Evolutionary conservation across 768 basidiomycete species (phyloP).

Genomic region (Suillus tomentosus): DNA sequence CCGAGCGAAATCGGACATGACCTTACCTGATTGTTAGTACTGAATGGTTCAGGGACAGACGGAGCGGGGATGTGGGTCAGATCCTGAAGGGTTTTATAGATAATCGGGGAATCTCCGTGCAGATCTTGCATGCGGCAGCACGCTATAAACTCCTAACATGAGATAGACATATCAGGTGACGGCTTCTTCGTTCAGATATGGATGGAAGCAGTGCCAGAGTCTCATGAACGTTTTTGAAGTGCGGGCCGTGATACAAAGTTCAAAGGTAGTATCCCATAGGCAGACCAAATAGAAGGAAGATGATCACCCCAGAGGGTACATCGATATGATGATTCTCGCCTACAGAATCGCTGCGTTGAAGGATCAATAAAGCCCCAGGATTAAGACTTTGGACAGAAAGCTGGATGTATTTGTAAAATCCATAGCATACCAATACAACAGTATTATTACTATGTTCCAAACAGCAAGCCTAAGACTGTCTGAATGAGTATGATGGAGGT

Average conservation of each 20-base stretch:
- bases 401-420: neutral
- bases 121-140: neutral
- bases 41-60: neutral
- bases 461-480: neutral
- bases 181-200: neutral
- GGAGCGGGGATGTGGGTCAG: neutral
- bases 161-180: neutral
- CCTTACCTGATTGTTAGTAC: neutral
- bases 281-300: neutral
- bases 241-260: neutral
- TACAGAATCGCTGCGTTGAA: neutral
- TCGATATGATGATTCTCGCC: neutral
- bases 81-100: neutral
- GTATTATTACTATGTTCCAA: neutral
- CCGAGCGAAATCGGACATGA: neutral
- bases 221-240: neutral
- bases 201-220: neutral
- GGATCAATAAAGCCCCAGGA: neutral
- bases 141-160: neutral
- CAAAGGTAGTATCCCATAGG: neutral
- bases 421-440: neutral
- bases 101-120: conserved; percentile 1
- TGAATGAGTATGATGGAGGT: neutral
- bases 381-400: neutral
- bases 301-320: neutral